Base-by-base conservation (phyloP, 2,329 filamentous ascomycete species). In the Aotearoamyces nothofagi region DNA sequence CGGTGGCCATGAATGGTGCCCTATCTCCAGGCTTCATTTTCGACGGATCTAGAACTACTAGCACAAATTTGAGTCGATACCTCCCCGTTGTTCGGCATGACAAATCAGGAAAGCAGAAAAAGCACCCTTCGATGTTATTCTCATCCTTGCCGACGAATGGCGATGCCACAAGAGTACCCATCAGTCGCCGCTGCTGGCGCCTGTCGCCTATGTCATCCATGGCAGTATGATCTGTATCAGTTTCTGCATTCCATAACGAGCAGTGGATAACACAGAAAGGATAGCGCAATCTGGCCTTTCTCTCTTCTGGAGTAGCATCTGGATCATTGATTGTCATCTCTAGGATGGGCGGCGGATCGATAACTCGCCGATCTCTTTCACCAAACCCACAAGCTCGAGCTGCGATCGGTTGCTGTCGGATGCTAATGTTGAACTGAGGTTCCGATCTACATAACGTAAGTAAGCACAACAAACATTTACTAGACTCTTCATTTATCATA, bases 91-190 rank as follows among this genome's bases (percentile, higher is more conserved):
- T 84, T 17, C 81, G 69, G 47, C 79, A 83, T 4, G 78, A 84
- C 12, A 90, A 60, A 46, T 90, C 81, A 0, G 79, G 77, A 47
- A 90, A 90, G 48, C 78, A 82, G 52, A 87, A 90, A 58, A 87
- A 90, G 45, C 77, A 83, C 2, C 81, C 80, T 37, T 83, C 76
- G 13, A 68, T 53, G 30, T 72, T 70, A 30, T 72, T 61, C 44
- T 87, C 79, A 46, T 90, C 81, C 30, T 69, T 63, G 5, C 78
- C 80, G 5, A 80, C 70, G 39, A 83, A 86, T 0, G 80, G 76
- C 1, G 76, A 80, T 5, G 77, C 72, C 3, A 86, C 78, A 5
- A 83, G 56, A 5, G 78, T 79, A 11, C 81, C 81, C 78, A 87
- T 87, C 22, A 90, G 57, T 15, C 79, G 65, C 25, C 79, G 68